Evolutionary conservation across 164 flowering plant genomes (phyloP).

Genomic region (Vitis rupestris): DNA sequence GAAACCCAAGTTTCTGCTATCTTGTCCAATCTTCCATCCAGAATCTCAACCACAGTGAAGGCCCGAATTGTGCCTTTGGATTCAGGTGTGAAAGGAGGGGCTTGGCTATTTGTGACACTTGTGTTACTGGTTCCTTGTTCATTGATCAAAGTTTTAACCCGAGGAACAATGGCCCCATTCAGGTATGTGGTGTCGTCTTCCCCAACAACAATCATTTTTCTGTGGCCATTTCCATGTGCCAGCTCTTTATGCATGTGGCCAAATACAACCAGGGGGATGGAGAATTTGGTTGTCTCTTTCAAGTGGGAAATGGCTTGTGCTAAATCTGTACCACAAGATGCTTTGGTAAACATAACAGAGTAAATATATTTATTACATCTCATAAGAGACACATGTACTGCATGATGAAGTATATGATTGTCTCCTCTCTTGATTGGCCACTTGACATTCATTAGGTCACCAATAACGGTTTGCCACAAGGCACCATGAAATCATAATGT

Average conservation of each 20-base stretch:
- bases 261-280: constrained; percentile 70
- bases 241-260: constrained; percentile 96
- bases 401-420: neutral
- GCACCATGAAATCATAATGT: neutral
- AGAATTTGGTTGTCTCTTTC: constrained; percentile 40
- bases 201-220: constrained; percentile 70
- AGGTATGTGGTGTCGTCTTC: constrained; percentile 57
- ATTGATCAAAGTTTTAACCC: constrained; percentile 37
- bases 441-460: neutral
- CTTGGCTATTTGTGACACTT: constrained; percentile 9
- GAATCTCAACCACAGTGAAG: constrained; percentile 63
- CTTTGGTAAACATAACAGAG: neutral
- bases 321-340: constrained; percentile 56
- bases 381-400: neutral
- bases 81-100: constrained; percentile 1
- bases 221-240: constrained; percentile 52
- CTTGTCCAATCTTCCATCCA: constrained; percentile 49
- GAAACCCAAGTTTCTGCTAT: constrained; percentile 82
- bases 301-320: constrained; percentile 60
- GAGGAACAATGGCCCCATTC: constrained; percentile 86
- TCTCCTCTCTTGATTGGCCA: neutral
- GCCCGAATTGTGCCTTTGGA: constrained; percentile 50
- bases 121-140: constrained; percentile 22
- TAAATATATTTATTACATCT: neutral
- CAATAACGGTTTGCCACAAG: neutral